phyloP scores from a whole-genome alignment of 1,139 yeast species.

The Scheffersomyces illinoinensis region DNA sequence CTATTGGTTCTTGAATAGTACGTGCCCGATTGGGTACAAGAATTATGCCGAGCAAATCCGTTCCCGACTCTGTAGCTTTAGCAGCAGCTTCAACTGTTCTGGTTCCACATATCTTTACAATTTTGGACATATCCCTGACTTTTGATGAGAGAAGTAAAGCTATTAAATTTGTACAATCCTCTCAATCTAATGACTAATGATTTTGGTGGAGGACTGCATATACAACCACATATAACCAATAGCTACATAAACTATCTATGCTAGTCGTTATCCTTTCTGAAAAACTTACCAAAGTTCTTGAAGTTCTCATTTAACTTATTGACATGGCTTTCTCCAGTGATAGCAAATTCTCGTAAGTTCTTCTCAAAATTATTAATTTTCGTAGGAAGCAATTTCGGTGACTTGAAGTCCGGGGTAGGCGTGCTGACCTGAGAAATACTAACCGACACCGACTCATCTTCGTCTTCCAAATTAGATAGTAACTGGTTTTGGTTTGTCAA shows the following conservation, averaged over 20 bases:
- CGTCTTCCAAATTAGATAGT: conserved; percentile 26
- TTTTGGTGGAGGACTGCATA: background rate
- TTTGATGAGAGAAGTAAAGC: background rate
- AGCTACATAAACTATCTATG: background rate
- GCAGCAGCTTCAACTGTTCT: conserved; percentile 67
- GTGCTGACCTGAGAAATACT: conserved; percentile 14
- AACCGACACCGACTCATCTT: conserved; percentile 9
- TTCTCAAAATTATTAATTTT: conserved; percentile 57
- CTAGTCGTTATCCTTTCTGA: conserved; percentile 43
- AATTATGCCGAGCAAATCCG: conserved; percentile 80
- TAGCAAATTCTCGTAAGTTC: conserved; percentile 53
- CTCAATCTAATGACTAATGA: background rate
- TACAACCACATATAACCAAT: background rate
- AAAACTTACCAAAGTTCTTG: conserved; percentile 58
- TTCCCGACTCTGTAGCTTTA: conserved; percentile 67
- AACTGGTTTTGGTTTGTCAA: conserved; percentile 46
- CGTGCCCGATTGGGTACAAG: conserved; percentile 81
- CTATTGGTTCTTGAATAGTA: conserved; percentile 59
- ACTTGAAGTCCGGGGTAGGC: conserved; percentile 23
- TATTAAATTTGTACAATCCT: too few relatives aligned
- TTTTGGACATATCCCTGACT: conserved; percentile 17
- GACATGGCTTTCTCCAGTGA: conserved; percentile 55
- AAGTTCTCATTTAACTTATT: conserved; percentile 61
- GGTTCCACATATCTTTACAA: conserved; percentile 85
- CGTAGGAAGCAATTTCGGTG: conserved; percentile 26